A percentile compares a stretch with the other conserved stretches of the same genome.
phyloP scores from a whole-genome alignment of 768 basidiomycete species.

The Glaciozyma antarctica region DNA sequence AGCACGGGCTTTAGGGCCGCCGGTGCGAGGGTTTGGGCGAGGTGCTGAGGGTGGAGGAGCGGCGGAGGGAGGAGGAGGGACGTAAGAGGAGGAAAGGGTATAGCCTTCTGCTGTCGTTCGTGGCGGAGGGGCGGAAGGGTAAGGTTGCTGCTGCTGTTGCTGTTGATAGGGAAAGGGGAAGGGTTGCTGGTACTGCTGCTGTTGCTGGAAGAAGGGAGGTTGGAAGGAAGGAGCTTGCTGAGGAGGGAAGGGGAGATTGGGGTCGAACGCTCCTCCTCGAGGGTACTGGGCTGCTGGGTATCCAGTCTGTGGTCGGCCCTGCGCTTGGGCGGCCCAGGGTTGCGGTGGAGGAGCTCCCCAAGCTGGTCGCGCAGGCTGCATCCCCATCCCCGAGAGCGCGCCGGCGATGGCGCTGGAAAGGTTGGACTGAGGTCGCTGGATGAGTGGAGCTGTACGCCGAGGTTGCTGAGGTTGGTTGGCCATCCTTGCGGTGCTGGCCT shows the following conservation, averaged over 20 bases:
- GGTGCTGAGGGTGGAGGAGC: background rate
- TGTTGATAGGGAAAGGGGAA: background rate
- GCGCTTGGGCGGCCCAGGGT: no score
- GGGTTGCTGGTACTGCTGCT: background rate
- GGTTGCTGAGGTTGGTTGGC: background rate
- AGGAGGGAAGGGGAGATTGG: background rate
- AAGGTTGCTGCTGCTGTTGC: background rate
- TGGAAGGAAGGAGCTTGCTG: background rate
- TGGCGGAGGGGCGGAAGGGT: background rate
- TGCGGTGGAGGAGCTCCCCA: background rate
- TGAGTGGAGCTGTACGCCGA: slow-evolving; percentile 6
- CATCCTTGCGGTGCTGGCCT: background rate
- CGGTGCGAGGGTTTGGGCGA: no score
- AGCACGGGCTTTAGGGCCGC: background rate
- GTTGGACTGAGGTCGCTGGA: slow-evolving; percentile 1
- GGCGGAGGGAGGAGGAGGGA: background rate
- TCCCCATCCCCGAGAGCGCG: slow-evolving; percentile 9
- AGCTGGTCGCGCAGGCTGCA: background rate
- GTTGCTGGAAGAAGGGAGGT: background rate
- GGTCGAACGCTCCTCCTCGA: background rate
- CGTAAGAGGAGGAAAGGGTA: slow-evolving; percentile 17
- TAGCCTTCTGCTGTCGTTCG: slow-evolving; percentile 10
- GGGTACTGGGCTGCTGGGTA: background rate
- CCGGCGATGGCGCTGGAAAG: slow-evolving; percentile 19
- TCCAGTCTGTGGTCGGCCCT: background rate